These are phyloP conservation scores for Inga laurina DNA, from an alignment of 306 rosid genomes.

Conservation along the genomic window DNA sequence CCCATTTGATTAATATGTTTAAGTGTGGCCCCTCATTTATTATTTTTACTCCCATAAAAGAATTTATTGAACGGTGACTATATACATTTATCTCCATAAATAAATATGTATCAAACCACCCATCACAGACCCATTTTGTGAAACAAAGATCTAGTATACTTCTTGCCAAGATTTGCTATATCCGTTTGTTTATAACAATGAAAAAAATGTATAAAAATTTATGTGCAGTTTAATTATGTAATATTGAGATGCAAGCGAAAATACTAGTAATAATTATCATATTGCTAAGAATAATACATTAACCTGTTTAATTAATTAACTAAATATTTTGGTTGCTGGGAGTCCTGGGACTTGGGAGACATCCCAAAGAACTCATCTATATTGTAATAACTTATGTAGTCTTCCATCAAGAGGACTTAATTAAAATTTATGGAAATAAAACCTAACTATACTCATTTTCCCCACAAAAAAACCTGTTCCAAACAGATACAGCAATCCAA, in stretches of 20 bases:
- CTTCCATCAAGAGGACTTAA: neutral
- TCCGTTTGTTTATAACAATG: neutral
- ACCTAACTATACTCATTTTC: neutral
- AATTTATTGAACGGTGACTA: no score
- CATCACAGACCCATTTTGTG: no score
- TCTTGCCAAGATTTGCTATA: neutral
- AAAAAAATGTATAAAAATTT: neutral
- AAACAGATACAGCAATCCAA: neutral
- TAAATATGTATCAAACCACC: no score
- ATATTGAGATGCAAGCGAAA: neutral
- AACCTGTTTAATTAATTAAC: neutral
- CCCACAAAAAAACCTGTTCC: neutral
- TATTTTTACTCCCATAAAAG: no score
- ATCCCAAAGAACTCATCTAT: neutral
- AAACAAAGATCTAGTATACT: neutral
- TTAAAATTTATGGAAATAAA: neutral
- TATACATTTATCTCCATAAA: no score
- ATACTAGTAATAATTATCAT: neutral
- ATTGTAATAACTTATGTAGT: neutral
- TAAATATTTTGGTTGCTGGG: neutral
- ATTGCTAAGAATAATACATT: neutral
- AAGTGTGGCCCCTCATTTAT: no score
- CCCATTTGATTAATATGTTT: no score
- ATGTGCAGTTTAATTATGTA: neutral
- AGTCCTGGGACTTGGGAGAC: neutral